A percentile compares a stretch with the other conserved stretches of the same genome.
Conservation (phyloP, 2,329 filamentous ascomycete genomes). For the Ramularia collo-cygni region DNA sequence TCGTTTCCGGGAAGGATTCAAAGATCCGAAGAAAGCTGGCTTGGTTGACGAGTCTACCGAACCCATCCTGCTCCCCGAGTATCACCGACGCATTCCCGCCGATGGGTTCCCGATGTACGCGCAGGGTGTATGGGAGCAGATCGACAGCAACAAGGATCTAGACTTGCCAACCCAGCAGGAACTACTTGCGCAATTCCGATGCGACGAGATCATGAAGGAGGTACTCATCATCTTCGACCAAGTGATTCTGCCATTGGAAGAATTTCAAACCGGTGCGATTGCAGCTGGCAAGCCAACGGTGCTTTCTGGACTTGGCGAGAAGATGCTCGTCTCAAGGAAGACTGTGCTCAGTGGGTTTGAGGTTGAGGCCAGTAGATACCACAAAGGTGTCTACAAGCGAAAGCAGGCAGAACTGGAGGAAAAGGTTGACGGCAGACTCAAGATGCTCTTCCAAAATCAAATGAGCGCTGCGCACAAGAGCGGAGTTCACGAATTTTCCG, state of each 20-base stretch:
- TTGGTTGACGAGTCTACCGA: constrained; percentile 64
- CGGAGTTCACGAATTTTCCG: constrained; percentile 75
- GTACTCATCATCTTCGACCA: constrained; percentile 79
- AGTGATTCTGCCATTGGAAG: constrained; percentile 75
- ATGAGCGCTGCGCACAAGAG: constrained; percentile 82
- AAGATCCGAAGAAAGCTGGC: constrained; percentile 56
- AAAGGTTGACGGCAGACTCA: constrained; percentile 84
- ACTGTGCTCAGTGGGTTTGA: constrained; percentile 81
- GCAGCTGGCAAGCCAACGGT: constrained; percentile 67
- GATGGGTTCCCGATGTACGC: constrained; percentile 96
- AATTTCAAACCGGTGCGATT: constrained; percentile 69
- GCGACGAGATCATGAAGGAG: constrained; percentile 91
- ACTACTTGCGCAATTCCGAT: constrained; percentile 90
- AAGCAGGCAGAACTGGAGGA: constrained; percentile 78
- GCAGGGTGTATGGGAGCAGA: constrained; percentile 94
- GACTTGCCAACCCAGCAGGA: constrained; percentile 97
- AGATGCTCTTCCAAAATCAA: constrained; percentile 82
- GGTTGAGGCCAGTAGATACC: constrained; percentile 83
- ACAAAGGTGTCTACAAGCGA: constrained; percentile 86
- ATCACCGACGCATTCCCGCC: constrained; percentile 90
- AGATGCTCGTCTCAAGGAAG: constrained; percentile 64
- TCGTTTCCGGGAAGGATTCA: constrained; percentile 76
- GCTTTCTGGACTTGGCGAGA: constrained; percentile 65
- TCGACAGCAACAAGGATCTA: constrained; percentile 96
- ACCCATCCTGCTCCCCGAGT: constrained; percentile 84